Evolutionary conservation across 1,284 basidiomycete species (phyloP).

Genomic region (Trichosporon inkin): DNA sequence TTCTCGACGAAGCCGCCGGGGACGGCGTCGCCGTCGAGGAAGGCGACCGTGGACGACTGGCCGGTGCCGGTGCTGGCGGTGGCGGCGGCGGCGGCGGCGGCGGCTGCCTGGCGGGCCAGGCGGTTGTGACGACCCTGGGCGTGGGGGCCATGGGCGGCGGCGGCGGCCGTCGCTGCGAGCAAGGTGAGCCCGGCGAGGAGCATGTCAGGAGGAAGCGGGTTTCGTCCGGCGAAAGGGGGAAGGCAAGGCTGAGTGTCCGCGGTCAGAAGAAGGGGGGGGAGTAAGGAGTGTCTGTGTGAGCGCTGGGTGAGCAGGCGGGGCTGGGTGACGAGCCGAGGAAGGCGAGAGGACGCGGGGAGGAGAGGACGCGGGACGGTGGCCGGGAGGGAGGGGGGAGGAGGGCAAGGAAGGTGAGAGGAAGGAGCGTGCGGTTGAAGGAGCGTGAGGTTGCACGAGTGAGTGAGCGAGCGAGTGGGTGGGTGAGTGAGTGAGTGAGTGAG

Average conservation of each 20-base stretch:
- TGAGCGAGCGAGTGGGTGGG: neutral
- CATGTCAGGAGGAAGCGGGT: neutral
- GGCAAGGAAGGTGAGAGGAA: neutral
- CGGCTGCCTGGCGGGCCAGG: neutral
- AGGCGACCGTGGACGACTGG: neutral
- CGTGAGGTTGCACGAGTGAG: neutral
- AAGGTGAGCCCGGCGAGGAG: neutral
- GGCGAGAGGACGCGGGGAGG: neutral
- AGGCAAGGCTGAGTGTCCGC: neutral
- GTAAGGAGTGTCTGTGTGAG: neutral
- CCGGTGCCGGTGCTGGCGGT: too few relatives aligned
- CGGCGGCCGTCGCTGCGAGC: neutral
- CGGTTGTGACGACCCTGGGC: neutral
- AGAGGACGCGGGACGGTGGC: neutral
- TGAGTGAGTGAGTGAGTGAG: neutral
- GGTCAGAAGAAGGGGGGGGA: neutral
- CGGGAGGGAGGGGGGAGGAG: neutral
- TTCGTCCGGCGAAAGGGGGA: neutral
- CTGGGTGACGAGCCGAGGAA: neutral
- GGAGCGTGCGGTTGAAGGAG: neutral
- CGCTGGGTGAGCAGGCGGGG: neutral
- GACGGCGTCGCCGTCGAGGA: slow-evolving; percentile 19
- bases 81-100: neutral
- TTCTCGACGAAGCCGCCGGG: slow-evolving; percentile 41
- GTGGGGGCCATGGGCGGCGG: neutral